A percentile compares a stretch with the other conserved stretches of the same genome.
Evolutionary conservation across 495 filamentous ascomycete genomes (phyloP).

Genomic region (Cudoniella acicularis): DNA sequence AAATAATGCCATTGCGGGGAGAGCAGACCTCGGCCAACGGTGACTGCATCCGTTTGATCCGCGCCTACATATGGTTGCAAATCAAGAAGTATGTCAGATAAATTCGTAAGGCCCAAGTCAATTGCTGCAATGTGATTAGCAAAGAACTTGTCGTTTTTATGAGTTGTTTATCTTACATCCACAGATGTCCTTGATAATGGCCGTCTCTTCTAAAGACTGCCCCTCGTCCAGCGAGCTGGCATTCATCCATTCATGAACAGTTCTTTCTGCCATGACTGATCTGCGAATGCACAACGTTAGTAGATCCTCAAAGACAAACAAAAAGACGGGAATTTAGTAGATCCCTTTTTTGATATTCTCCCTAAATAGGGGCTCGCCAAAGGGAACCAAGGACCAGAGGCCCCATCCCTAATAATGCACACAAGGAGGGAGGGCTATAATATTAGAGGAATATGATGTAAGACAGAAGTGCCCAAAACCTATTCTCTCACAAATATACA

Average conservation of each 20-base stretch:
- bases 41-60: conserved; percentile 1
- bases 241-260: conserved; percentile 19
- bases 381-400: too few species aligned
- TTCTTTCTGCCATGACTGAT: neutral
- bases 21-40: conserved; percentile 5
- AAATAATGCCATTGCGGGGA: neutral
- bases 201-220: neutral
- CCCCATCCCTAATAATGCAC: too few species aligned
- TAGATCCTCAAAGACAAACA: too few species aligned
- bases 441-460: too few species aligned
- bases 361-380: too few species aligned
- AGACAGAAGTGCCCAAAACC: too few species aligned
- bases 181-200: conserved; percentile 8
- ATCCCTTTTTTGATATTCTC: too few species aligned
- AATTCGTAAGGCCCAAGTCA: conserved; percentile 1
- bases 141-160: neutral
- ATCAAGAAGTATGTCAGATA: neutral
- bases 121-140: conserved; percentile 6
- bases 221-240: neutral
- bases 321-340: too few species aligned
- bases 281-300: too few species aligned
- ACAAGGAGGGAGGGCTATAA: too few species aligned
- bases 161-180: conserved; percentile 4
- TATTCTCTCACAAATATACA: too few species aligned
- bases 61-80: neutral